Conservation (phyloP, 2,329 filamentous ascomycete species). For the Myrmaecium sp. region DNA sequence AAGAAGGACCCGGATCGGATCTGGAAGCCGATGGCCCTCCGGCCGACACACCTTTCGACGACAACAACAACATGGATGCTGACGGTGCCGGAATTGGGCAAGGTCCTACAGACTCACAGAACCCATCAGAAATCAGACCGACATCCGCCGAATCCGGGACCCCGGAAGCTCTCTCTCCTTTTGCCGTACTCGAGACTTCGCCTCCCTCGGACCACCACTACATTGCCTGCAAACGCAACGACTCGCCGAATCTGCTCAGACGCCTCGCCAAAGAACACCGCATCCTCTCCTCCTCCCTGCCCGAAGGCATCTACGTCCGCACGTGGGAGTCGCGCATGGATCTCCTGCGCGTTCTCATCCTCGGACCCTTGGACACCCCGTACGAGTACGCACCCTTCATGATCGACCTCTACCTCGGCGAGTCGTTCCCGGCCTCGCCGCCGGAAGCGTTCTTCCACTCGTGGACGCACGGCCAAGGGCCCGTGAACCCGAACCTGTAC, state of each 20-base stretch:
- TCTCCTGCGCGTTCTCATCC: slow-evolving; percentile 39
- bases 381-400: slow-evolving; percentile 45
- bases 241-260: slow-evolving; percentile 27
- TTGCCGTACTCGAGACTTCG: slow-evolving; percentile 18
- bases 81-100: no score
- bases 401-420: slow-evolving; percentile 38
- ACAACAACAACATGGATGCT: slow-evolving; percentile 11
- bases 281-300: slow-evolving; percentile 37
- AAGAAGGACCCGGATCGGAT: no score
- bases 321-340: slow-evolving; percentile 43
- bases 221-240: slow-evolving; percentile 7
- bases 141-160: slow-evolving; percentile 5
- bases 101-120: no score
- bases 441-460: slow-evolving; percentile 42
- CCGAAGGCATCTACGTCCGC: slow-evolving; percentile 38
- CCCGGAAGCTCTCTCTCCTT: slow-evolving; percentile 9
- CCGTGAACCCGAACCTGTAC: slow-evolving; percentile 46
- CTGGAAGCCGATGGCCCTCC: no score
- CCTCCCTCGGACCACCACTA: slow-evolving; percentile 23
- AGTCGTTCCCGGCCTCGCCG: slow-evolving; percentile 33
- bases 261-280: slow-evolving; percentile 40
- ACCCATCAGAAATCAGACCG: no score
- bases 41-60: slow-evolving; percentile 14
- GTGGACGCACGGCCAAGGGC: slow-evolving; percentile 35
- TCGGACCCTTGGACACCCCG: slow-evolving; percentile 41